Evolutionary conservation across 352 stramenopile species (phyloP).

Genomic region (Phytophthora kernoviae): DNA sequence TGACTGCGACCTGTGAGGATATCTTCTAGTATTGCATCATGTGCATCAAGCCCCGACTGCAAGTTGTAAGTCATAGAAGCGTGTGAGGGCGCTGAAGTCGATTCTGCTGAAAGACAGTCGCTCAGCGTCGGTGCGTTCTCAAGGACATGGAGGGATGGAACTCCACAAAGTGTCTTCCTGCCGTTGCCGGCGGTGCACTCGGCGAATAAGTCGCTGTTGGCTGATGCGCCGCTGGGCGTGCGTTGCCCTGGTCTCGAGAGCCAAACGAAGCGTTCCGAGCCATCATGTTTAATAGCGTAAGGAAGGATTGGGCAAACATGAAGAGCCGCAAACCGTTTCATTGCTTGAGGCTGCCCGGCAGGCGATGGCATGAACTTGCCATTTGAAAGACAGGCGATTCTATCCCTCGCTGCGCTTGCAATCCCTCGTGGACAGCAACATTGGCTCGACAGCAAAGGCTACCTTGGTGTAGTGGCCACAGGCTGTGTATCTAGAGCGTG

Average conservation of each 20-base stretch:
- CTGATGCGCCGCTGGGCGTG: not conserved
- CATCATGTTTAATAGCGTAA: conserved; percentile 1
- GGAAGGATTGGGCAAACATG: too few species aligned
- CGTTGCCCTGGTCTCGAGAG: conserved; percentile 7
- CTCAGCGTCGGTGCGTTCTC: conserved; percentile 34
- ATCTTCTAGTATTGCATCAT: conserved; percentile 25
- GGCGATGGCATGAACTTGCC: not conserved
- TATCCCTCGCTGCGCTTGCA: too few species aligned
- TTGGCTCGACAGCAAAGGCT: too few species aligned
- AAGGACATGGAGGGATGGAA: conserved; percentile 79
- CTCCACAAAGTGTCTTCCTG: conserved; percentile 47
- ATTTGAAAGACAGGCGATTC: too few species aligned
- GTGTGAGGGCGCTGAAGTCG: conserved; percentile 6
- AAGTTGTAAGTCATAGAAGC: not conserved
- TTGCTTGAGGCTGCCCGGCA: not conserved
- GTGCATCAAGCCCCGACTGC: not conserved
- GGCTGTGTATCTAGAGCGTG: too few species aligned
- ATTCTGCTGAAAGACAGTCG: conserved; percentile 30
- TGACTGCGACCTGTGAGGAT: conserved; percentile 27
- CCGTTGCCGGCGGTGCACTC: conserved; percentile 12
- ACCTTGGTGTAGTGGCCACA: too few species aligned
- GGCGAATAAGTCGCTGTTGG: not conserved
- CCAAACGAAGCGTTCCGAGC: conserved; percentile 7
- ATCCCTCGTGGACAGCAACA: too few species aligned
- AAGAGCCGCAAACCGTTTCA: conserved; percentile 4